These are phyloP conservation scores for Penicillium sp. DNA, from an alignment of 2,329 filamentous ascomycete genomes.

Conservation along the genomic window DNA sequence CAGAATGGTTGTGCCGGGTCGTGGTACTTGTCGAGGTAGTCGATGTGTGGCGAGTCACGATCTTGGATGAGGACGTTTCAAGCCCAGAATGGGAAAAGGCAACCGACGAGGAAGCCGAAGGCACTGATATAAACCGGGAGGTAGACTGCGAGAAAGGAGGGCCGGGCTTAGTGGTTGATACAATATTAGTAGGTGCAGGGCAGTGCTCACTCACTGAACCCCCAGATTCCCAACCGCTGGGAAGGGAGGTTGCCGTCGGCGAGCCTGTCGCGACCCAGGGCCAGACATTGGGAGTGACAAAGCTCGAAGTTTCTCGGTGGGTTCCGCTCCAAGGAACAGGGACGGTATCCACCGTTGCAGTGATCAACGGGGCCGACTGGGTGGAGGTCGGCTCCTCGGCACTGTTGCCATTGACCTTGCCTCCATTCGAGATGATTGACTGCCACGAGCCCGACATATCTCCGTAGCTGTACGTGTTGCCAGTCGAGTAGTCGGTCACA, in stretches of 20 bases:
- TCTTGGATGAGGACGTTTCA: conserved; percentile 34
- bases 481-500: conserved; percentile 91
- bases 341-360: conserved; percentile 62
- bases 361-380: conserved; percentile 61
- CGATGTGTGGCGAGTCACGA: conserved; percentile 10
- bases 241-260: conserved; percentile 58
- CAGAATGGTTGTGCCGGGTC: conserved; percentile 1
- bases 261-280: conserved; percentile 66
- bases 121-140: conserved; percentile 57
- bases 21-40: conserved; percentile 2
- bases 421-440: conserved; percentile 80
- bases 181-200: conserved; percentile 25
- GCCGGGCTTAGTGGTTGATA: conserved; percentile 29
- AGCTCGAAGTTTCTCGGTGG: conserved; percentile 46
- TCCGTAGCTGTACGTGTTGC: conserved; percentile 78
- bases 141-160: conserved; percentile 43
- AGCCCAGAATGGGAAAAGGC: conserved; percentile 50
- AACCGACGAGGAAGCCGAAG: conserved; percentile 47
- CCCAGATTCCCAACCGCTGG: conserved; percentile 76
- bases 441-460: conserved; percentile 76
- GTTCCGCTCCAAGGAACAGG: conserved; percentile 66
- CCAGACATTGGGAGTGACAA: conserved; percentile 62
- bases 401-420: conserved; percentile 67
- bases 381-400: conserved; percentile 48
- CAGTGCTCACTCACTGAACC: conserved; percentile 65